A percentile compares a stretch with the other conserved stretches of the same genome.
These are phyloP conservation scores for Kluyveromyces wickerhamii DNA, from an alignment of 805 yeast genomes.

Conservation along the genomic window DNA sequence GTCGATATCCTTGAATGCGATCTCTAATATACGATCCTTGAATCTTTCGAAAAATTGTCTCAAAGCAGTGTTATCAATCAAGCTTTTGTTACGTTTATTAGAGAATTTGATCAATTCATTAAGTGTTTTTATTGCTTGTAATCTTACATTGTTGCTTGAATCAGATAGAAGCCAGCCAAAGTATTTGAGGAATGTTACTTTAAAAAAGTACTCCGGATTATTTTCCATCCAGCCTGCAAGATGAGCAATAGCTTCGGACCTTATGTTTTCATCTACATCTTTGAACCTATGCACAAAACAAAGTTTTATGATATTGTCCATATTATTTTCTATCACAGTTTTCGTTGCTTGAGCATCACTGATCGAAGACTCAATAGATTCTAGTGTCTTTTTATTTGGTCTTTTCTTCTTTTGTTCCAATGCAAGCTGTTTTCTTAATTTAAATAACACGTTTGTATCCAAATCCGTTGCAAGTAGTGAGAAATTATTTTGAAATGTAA, in stretches of 20 bases:
- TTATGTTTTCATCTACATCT: conserved; percentile 64
- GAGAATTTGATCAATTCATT: conserved; percentile 37
- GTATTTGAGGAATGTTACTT: conserved; percentile 62
- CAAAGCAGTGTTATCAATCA: conserved; percentile 48
- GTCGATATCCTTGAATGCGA: conserved; percentile 51
- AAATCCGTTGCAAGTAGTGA: conserved; percentile 40
- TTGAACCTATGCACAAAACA: conserved; percentile 71
- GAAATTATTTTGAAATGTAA: conserved; percentile 52
- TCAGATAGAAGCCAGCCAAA: conserved; percentile 86
- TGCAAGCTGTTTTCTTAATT: conserved; percentile 32
- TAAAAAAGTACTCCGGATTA: conserved; percentile 64
- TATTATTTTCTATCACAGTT: conserved; percentile 44
- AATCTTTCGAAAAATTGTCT: conserved; percentile 74
- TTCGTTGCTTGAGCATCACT: conserved; percentile 40
- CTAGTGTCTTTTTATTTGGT: conserved; percentile 36
- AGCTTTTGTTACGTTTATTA: conserved; percentile 22
- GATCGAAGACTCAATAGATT: conserved; percentile 38
- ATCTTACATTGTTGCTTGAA: conserved; percentile 48
- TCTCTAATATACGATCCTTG: conserved; percentile 55
- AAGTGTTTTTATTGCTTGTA: conserved; percentile 53
- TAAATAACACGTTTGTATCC: conserved; percentile 32
- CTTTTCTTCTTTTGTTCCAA: conserved; percentile 33
- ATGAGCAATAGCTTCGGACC: conserved; percentile 58
- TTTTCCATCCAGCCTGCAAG: conserved; percentile 66
- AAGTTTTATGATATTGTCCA: conserved; percentile 58